Percentiles rank a stretch among this genome's conserved stretches.
Evolutionary conservation across 495 filamentous ascomycete genomes (phyloP).

Genomic region (Lepraria neglecta): DNA sequence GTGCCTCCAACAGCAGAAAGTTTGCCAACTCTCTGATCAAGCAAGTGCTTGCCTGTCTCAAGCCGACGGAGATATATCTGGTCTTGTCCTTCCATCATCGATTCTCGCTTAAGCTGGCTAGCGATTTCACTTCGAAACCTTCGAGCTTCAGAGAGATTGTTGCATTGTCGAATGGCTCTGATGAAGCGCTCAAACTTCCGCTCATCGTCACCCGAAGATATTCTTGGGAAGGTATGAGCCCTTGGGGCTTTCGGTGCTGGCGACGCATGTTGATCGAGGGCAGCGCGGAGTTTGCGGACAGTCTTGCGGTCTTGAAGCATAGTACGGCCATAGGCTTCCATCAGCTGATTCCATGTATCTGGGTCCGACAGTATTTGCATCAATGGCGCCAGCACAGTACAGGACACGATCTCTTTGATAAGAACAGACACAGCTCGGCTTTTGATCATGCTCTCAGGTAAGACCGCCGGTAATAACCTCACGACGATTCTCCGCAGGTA

Average conservation of each 20-base stretch:
- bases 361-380: conserved; percentile 73
- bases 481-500: conserved; percentile 68
- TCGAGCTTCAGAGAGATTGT: conserved; percentile 89
- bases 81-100: conserved; percentile 70
- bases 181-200: conserved; percentile 92
- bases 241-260: conserved; percentile 63
- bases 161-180: conserved; percentile 76
- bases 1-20: conserved; percentile 61
- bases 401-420: conserved; percentile 75
- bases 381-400: conserved; percentile 65
- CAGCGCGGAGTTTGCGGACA: conserved; percentile 86
- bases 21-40: conserved; percentile 84
- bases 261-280: conserved; percentile 90
- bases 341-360: conserved; percentile 93
- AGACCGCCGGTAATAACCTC: conserved; percentile 64
- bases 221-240: conserved; percentile 58
- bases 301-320: conserved; percentile 94
- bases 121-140: conserved; percentile 85
- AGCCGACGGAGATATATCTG: conserved; percentile 77
- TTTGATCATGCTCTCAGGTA: conserved; percentile 65
- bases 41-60: conserved; percentile 80
- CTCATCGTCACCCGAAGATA: conserved; percentile 68
- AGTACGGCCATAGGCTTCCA: conserved; percentile 81
- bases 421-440: conserved; percentile 75
- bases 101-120: conserved; percentile 86